Conservation (phyloP, 2,329 filamentous ascomycete species). For the Neonectria hederae region DNA sequence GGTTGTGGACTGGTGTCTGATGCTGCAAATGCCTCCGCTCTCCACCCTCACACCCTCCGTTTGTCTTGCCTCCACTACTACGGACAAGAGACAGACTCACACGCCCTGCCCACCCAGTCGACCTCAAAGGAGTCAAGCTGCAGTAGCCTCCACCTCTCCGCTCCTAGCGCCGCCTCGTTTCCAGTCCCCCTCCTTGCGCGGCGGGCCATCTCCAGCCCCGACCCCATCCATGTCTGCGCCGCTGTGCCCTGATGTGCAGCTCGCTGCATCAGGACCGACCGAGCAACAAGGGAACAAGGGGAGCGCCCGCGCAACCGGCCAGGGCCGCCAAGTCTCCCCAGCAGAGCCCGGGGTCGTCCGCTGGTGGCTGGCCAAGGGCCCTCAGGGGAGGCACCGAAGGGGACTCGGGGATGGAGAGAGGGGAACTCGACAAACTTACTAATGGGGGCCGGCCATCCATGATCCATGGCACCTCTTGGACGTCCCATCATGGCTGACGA, state of each 20-base stretch:
- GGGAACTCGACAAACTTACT: constrained; percentile 24
- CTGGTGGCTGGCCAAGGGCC: not conserved
- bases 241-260: constrained; percentile 24
- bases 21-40: constrained; percentile 24
- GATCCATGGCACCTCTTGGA: constrained; percentile 26
- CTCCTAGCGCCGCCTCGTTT: constrained; percentile 40
- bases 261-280: constrained; percentile 17
- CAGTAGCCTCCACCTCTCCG: constrained; percentile 18
- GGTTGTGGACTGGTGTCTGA: constrained; percentile 3
- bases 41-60: constrained; percentile 31
- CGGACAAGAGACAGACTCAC: not conserved
- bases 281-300: constrained; percentile 6
- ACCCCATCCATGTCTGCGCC: constrained; percentile 17
- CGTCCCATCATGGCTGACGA: constrained; percentile 30
- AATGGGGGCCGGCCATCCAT: constrained; percentile 31
- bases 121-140: constrained; percentile 7
- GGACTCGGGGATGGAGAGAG: not conserved
- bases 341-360: constrained; percentile 9
- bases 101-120: constrained; percentile 11
- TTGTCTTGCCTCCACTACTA: constrained; percentile 20
- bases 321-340: constrained; percentile 13
- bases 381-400: constrained; percentile 16
- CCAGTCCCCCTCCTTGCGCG: constrained; percentile 3
- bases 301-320: constrained; percentile 7
- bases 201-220: constrained; percentile 1